Conservation (phyloP, 1,284 basidiomycete species). For the Sporisorium graminicola region DNA sequence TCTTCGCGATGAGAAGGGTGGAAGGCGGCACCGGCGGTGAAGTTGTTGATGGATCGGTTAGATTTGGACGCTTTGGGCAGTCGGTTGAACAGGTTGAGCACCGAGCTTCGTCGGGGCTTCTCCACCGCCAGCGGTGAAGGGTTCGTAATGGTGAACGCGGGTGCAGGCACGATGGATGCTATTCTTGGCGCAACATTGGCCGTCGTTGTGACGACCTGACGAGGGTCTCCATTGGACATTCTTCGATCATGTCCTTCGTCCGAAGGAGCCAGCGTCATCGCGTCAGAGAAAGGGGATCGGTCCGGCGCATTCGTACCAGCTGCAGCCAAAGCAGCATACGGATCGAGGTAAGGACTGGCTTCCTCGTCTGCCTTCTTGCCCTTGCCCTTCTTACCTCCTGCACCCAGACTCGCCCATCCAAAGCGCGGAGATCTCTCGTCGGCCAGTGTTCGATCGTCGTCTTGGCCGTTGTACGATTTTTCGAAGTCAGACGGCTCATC, state of each 20-base stretch:
- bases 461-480: conserved; percentile 25
- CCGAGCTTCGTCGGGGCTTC: conserved; percentile 33
- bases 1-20: conserved; percentile 4
- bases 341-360: conserved; percentile 49
- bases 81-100: conserved; percentile 31
- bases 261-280: conserved; percentile 40
- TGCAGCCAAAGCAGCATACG: conserved; percentile 11
- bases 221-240: conserved; percentile 8
- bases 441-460: conserved; percentile 54
- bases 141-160: conserved; percentile 35
- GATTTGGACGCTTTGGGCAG: conserved; percentile 17
- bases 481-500: conserved; percentile 23
- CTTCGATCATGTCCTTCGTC: conserved; percentile 25
- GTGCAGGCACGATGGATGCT: conserved; percentile 8
- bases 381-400: conserved; percentile 32
- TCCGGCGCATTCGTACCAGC: conserved; percentile 5
- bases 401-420: conserved; percentile 29
- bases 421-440: conserved; percentile 44
- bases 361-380: conserved; percentile 29
- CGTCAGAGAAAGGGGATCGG: conserved; percentile 44
- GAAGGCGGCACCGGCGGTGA: conserved; percentile 1
- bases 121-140: conserved; percentile 35
- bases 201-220: conserved; percentile 22
- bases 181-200: conserved; percentile 13
- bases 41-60: conserved; percentile 25